phyloP scores from a whole-genome alignment of 768 basidiomycete genomes.

The Tricholoma furcatifolium region DNA sequence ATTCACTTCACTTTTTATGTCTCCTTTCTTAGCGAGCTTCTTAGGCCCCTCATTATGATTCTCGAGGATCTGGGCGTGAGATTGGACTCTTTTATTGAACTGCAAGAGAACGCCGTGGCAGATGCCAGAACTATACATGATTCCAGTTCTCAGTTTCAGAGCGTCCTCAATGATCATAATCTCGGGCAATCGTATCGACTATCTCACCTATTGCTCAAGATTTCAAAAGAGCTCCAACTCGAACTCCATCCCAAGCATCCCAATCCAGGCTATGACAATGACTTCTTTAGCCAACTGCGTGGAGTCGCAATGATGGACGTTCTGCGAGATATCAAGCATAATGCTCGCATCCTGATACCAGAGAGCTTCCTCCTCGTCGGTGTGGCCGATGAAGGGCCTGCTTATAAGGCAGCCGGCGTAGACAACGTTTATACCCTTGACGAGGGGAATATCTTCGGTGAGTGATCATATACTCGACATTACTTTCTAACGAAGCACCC shows the following conservation, averaged over 20 bases:
- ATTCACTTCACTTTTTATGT: background rate
- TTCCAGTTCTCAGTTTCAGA: slow-evolving; percentile 45
- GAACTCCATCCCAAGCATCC: slow-evolving; percentile 39
- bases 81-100: slow-evolving; percentile 51
- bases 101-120: slow-evolving; percentile 61
- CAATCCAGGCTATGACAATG: slow-evolving; percentile 42
- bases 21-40: background rate
- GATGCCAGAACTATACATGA: slow-evolving; percentile 60
- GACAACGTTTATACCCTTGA: slow-evolving; percentile 53
- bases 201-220: slow-evolving; percentile 45
- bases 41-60: slow-evolving; percentile 72
- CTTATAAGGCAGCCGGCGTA: slow-evolving; percentile 49
- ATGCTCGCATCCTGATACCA: slow-evolving; percentile 71
- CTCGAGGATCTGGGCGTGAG: slow-evolving; percentile 74
- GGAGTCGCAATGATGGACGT: slow-evolving; percentile 62
- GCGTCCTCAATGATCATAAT: slow-evolving; percentile 46
- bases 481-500: slow-evolving; percentile 1
- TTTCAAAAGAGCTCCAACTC: slow-evolving; percentile 43
- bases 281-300: slow-evolving; percentile 59
- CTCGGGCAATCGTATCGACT: slow-evolving; percentile 49
- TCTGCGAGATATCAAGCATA: slow-evolving; percentile 72
- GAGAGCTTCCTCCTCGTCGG: slow-evolving; percentile 73
- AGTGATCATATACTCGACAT: slow-evolving; percentile 10
- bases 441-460: slow-evolving; percentile 68
- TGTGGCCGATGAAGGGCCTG: slow-evolving; percentile 79